phyloP scores from a whole-genome alignment of 805 yeast species.

The Danielozyma ontarioensis region DNA sequence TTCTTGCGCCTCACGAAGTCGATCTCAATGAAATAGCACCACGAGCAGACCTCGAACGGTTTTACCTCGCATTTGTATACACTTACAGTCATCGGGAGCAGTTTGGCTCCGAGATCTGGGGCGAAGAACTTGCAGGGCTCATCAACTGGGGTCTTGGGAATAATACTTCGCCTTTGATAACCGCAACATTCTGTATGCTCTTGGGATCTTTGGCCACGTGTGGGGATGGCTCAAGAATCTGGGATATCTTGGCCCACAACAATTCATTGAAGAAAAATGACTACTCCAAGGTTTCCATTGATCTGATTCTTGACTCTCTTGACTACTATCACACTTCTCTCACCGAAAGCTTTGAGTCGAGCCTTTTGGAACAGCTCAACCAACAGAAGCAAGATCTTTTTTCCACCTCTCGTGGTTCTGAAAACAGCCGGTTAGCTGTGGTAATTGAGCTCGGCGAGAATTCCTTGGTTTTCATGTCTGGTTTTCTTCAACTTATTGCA shows the following conservation, averaged over 20 bases:
- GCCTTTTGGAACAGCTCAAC: constrained; percentile 23
- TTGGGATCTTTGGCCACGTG: constrained; percentile 69
- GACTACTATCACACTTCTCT: constrained; percentile 48
- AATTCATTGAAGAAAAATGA: constrained; percentile 31
- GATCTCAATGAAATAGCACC: constrained; percentile 61
- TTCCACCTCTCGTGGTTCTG: constrained; percentile 11
- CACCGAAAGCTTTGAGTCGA: constrained; percentile 32
- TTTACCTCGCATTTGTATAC: constrained; percentile 69
- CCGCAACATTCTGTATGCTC: constrained; percentile 76
- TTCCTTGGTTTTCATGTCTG: constrained; percentile 66
- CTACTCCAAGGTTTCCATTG: constrained; percentile 49
- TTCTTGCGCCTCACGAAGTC: constrained; percentile 16
- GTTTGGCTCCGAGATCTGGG: constrained; percentile 61
- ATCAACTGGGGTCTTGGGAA: constrained; percentile 83
- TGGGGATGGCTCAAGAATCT: constrained; percentile 39
- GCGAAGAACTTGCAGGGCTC: constrained; percentile 59
- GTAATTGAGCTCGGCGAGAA: constrained; percentile 69
- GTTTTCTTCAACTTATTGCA: constrained; percentile 62
- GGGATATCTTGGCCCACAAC: constrained; percentile 32
- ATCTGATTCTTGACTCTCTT: constrained; percentile 48
- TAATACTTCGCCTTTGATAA: constrained; percentile 69
- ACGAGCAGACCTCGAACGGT: constrained; percentile 82
- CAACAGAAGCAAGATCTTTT: constrained; percentile 29
- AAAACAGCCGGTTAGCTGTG: no score
- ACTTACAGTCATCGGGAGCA: constrained; percentile 60